These are phyloP conservation scores for Rubroboletus satanas DNA, from an alignment of 768 basidiomycete species.

Conservation along the genomic window DNA sequence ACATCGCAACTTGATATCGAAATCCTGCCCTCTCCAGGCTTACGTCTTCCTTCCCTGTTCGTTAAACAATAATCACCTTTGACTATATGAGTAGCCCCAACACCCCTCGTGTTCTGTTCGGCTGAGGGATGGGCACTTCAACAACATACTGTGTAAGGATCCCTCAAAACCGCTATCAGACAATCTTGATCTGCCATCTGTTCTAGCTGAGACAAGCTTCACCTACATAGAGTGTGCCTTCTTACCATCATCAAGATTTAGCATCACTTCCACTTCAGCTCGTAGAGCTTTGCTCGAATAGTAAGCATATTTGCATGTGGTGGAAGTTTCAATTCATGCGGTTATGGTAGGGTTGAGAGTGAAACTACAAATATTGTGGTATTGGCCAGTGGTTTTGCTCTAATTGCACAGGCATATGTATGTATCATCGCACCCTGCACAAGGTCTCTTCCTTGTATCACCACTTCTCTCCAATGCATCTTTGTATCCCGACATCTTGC, in stretches of 20 bases:
- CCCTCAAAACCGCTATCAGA: background rate
- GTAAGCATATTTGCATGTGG: conserved; percentile 24
- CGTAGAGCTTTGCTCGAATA: conserved; percentile 39
- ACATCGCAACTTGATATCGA: background rate
- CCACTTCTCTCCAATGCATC: conserved; percentile 45
- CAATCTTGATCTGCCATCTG: background rate
- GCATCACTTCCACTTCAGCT: conserved; percentile 17
- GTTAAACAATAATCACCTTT: conserved; percentile 34
- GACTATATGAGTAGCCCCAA: conserved; percentile 47
- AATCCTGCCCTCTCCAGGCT: background rate
- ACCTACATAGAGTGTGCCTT: conserved; percentile 46
- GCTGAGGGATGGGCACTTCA: conserved; percentile 41
- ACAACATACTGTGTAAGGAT: conserved; percentile 37
- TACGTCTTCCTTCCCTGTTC: conserved; percentile 31
- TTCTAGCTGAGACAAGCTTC: conserved; percentile 47
- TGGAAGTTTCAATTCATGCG: background rate
- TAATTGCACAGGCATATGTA: conserved; percentile 65
- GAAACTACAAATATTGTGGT: conserved; percentile 39
- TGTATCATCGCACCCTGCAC: conserved; percentile 66
- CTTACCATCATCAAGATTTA: conserved; percentile 17
- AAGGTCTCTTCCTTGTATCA: conserved; percentile 58
- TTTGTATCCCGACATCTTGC: conserved; percentile 30
- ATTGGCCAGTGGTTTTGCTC: conserved; percentile 43
- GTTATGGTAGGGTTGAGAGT: conserved; percentile 37
- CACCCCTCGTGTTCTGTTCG: conserved; percentile 52